Conservation (phyloP, 495 filamentous ascomycete genomes). For the Gamarada debralockiae region DNA sequence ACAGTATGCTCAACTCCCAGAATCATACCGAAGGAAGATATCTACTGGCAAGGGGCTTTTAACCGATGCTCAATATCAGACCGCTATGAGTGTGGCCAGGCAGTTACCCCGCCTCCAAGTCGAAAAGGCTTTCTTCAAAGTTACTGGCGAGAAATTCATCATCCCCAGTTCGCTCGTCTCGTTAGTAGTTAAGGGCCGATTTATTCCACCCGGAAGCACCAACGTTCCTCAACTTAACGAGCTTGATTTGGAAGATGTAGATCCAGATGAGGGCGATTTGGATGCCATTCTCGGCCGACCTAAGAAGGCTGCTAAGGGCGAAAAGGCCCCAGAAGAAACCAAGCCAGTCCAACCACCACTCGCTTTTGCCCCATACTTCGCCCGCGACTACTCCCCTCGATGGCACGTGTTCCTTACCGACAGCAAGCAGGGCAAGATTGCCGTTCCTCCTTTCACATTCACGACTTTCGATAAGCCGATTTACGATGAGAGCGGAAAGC, state of each 20-base stretch:
- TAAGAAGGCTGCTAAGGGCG: constrained; percentile 53
- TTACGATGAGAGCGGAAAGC: constrained; percentile 65
- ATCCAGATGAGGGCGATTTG: constrained; percentile 89
- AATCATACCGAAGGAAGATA: constrained; percentile 65
- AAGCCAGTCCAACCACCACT: constrained; percentile 75
- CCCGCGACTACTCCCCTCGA: constrained; percentile 80
- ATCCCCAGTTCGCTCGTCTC: constrained; percentile 92
- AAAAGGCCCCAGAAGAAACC: constrained; percentile 37
- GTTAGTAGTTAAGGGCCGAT: constrained; percentile 90
- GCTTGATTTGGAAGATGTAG: constrained; percentile 81
- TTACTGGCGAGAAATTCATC: constrained; percentile 87
- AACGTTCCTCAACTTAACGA: constrained; percentile 70
- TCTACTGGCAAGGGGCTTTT: constrained; percentile 67
- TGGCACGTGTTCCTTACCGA: constrained; percentile 96
- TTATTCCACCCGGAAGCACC: constrained; percentile 78
- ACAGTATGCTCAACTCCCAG: constrained; percentile 79
- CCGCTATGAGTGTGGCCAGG: constrained; percentile 68
- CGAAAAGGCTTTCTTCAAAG: constrained; percentile 98
- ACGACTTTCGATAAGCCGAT: constrained; percentile 84
- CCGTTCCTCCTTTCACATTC: constrained; percentile 91
- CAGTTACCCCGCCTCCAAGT: constrained; percentile 79
- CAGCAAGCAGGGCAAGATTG: constrained; percentile 88
- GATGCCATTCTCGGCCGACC: constrained; percentile 84
- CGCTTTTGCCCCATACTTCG: constrained; percentile 82
- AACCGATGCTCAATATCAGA: constrained; percentile 69